phyloP scores from a whole-genome alignment of 2,329 filamentous ascomycete genomes.

The Clarireedia monteithiana region DNA sequence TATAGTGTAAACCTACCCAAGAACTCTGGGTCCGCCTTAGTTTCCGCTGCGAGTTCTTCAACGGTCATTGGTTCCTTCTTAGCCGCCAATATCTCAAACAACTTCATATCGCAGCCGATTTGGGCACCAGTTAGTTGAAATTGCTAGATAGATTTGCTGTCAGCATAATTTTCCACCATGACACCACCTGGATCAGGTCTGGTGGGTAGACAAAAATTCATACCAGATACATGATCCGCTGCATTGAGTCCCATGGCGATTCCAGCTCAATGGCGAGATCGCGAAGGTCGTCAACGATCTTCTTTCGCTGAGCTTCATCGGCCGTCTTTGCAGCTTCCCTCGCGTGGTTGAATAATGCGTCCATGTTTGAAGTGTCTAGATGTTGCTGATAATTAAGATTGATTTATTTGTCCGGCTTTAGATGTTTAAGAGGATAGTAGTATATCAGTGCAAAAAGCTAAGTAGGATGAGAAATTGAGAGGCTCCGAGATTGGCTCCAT shows the following conservation, averaged over 20 bases:
- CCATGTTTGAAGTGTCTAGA: not conserved
- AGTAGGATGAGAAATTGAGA: not conserved
- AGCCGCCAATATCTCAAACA: not conserved
- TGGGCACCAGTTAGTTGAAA: slow-evolving; percentile 3
- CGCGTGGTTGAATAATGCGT: not conserved
- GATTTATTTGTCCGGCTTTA: not conserved
- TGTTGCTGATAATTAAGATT: not conserved
- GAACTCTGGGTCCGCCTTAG: not conserved
- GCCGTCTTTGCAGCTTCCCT: not conserved
- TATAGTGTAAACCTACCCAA: not conserved
- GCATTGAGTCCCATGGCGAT: slow-evolving; percentile 7
- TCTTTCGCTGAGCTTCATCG: slow-evolving; percentile 4
- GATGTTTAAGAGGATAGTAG: not conserved
- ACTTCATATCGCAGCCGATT: slow-evolving; percentile 3
- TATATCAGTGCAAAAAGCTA: not conserved
- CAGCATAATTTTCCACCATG: not conserved
- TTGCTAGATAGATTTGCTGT: not conserved
- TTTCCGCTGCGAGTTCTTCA: not conserved
- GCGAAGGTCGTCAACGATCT: slow-evolving; percentile 1
- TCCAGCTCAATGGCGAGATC: slow-evolving; percentile 7
- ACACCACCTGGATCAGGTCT: not conserved
- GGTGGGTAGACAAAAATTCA: not conserved
- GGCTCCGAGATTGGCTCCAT: not conserved
- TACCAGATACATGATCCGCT: slow-evolving; percentile 7
- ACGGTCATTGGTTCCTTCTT: slow-evolving; percentile 1